Evolutionary conservation across 2,329 filamentous ascomycete species (phyloP), one percentile per base, ranked within the genome.

Genomic region (Arthrobotrys musiformis): DNA sequence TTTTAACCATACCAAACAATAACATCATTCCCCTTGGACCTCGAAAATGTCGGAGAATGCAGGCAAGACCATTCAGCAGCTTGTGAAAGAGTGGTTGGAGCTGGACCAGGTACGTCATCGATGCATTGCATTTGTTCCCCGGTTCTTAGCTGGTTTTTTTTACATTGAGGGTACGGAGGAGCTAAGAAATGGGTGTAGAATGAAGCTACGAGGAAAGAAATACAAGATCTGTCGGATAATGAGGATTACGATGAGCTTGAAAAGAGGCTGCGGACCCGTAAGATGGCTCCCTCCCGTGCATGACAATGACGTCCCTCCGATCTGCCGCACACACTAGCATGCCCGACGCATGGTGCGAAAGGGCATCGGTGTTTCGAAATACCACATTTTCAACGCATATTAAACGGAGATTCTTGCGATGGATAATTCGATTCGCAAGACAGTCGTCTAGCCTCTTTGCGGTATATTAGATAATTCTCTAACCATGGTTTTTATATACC

Each of bases 131-230:
- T 40, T 13, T 40, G 37, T 37, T 9, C 4, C 9, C 5, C 9
- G 5, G 30, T 33, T 33, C 30, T 15, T 17, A 19, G 40, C 9
- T 19, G 4, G 26, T n/a, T 33, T 8, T 28, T 37, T 61, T 19
- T n/a, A n/a, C n/a, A n/a, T n/a, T n/a, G n/a, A n/a, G n/a, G n/a
- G n/a, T n/a, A n/a, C n/a, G n/a, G n/a, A 2, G 8, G 46, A 58
- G 48, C 61, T 66, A 48, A 50, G 9, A 22, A 15, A 63, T n/a
- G 15, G 13, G 2, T 19, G 22, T 63, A 81, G 81, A 79, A 81
- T 61, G 75, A 79, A 62, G 66, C 67, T 50, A 81, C 80, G 5
- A 78, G 78, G 50, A 63, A 78, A 37, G 81, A 81, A 66, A 81
- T 81, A 7, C 77, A 80, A 64, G 68, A 74, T 58, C 70, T 81